Percentiles rank a stretch among this genome's conserved stretches.
Conservation (phyloP, 352 stramenopile genomes). For the Globisporangium barbulae region DNA sequence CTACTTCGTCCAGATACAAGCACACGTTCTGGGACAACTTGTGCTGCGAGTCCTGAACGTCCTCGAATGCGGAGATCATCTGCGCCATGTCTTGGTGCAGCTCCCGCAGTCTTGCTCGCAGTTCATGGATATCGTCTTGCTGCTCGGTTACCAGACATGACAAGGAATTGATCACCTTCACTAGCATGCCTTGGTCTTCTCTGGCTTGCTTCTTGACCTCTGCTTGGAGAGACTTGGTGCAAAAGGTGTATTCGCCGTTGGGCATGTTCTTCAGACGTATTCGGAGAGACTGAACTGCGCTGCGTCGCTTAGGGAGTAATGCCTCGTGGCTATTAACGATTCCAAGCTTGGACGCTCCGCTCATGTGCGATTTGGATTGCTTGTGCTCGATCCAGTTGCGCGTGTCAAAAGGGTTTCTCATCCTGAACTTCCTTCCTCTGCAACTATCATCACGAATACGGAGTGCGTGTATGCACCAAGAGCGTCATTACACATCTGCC, state of each 20-base stretch:
- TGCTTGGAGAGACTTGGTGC: conserved; percentile 22
- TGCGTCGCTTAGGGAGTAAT: neutral
- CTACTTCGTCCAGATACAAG: conserved; percentile 11
- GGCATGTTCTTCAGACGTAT: neutral
- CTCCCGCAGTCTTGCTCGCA: conserved; percentile 8
- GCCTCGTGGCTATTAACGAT: neutral
- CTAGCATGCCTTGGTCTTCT: conserved; percentile 29
- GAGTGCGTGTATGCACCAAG: neutral
- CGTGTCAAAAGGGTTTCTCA: conserved; percentile 20
- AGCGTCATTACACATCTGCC: neutral
- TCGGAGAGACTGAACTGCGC: neutral
- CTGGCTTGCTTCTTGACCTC: conserved; percentile 23
- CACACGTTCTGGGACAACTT: conserved; percentile 17
- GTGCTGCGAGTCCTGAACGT: conserved; percentile 14
- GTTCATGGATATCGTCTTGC: conserved; percentile 25
- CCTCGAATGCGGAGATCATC: conserved; percentile 18
- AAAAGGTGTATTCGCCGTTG: conserved; percentile 4
- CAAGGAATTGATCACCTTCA: conserved; percentile 42
- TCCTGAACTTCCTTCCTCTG: conserved; percentile 33
- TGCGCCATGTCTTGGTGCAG: conserved; percentile 7
- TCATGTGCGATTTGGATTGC: conserved; percentile 20
- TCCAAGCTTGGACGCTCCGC: conserved; percentile 12
- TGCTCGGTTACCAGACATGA: conserved; percentile 43
- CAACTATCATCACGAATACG: conserved; percentile 20
- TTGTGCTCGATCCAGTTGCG: conserved; percentile 31